These are phyloP conservation scores for Boletus pseudo-olivaceus DNA, from an alignment of 768 basidiomycete genomes.

Conservation along the genomic window DNA sequence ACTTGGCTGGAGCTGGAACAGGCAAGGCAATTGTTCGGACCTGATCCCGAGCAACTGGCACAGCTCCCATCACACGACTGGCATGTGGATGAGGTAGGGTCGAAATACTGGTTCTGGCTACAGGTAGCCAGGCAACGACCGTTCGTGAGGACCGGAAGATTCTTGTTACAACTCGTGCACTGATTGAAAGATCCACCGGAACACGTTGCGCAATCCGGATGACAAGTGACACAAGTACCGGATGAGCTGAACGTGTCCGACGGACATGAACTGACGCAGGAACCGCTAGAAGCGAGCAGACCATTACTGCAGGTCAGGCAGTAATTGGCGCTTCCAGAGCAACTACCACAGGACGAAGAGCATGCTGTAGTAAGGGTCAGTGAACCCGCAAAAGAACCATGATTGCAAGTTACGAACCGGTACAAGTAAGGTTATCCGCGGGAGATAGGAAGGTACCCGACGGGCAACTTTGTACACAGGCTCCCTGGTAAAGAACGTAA, in stretches of 20 bases:
- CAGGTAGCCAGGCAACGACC: constrained; percentile 81
- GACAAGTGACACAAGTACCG: constrained; percentile 69
- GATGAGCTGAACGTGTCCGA: constrained; percentile 64
- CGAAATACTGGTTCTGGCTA: constrained; percentile 68
- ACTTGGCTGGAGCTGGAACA: constrained; percentile 63
- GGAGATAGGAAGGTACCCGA: constrained; percentile 68
- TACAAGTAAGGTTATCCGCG: constrained; percentile 70
- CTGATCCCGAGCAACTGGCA: constrained; percentile 71
- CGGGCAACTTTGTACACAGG: constrained; percentile 71
- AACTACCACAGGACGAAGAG: constrained; percentile 70
- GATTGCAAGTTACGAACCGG: constrained; percentile 43
- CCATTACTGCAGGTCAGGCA: constrained; percentile 71
- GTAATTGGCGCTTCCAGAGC: constrained; percentile 60
- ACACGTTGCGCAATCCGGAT: constrained; percentile 84
- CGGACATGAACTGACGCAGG: constrained; percentile 75
- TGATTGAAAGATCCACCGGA: constrained; percentile 75
- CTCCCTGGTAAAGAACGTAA: constrained; percentile 63
- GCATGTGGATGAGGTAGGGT: constrained; percentile 59
- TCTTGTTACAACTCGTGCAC: constrained; percentile 66
- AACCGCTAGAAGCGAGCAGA: constrained; percentile 66
- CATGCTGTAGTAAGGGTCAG: constrained; percentile 45
- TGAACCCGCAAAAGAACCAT: not conserved
- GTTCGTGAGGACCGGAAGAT: constrained; percentile 66
- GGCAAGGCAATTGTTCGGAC: constrained; percentile 65
- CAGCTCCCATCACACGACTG: constrained; percentile 73